Percentiles rank a stretch among this genome's conserved stretches.
These are phyloP conservation scores for Pythium aristosporum DNA, from an alignment of 352 stramenopile species.

Conservation along the genomic window DNA sequence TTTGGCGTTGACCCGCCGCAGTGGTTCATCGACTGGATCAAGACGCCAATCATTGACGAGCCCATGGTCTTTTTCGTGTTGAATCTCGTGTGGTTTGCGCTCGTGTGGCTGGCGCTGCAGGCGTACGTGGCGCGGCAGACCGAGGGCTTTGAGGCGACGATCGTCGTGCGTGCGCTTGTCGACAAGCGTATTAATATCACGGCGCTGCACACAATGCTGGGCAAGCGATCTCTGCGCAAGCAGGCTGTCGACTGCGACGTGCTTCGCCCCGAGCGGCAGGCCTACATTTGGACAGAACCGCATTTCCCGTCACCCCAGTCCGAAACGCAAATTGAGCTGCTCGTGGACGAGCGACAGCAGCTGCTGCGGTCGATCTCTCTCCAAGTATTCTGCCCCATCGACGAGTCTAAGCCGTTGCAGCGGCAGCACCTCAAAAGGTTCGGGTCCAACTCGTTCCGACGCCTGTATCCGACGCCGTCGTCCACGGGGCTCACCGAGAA, in stretches of 20 bases:
- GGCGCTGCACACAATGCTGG: constrained; percentile 41
- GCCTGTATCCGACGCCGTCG: constrained; percentile 46
- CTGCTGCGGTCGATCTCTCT: constrained; percentile 58
- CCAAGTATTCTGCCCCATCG: constrained; percentile 57
- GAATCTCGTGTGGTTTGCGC: constrained; percentile 69
- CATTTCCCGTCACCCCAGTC: constrained; percentile 86
- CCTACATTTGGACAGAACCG: constrained; percentile 73
- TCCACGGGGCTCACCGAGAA: constrained; percentile 50
- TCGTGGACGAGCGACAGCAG: constrained; percentile 62
- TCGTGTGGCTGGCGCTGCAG: constrained; percentile 61
- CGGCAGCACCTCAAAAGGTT: constrained; percentile 28
- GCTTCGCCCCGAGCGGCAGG: constrained; percentile 58
- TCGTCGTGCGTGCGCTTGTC: constrained; percentile 85
- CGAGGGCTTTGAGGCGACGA: constrained; percentile 78
- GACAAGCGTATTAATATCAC: constrained; percentile 60
- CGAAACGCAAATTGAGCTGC: constrained; percentile 82
- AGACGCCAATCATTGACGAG: constrained; percentile 58
- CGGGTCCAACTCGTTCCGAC: constrained; percentile 31
- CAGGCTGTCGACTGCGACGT: constrained; percentile 42
- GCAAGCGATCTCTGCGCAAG: constrained; percentile 38
- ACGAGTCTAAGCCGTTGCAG: constrained; percentile 43
- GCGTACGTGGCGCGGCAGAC: constrained; percentile 36
- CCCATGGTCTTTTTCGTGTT: constrained; percentile 78
- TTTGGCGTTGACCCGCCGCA: constrained; percentile 90
- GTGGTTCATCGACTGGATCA: constrained; percentile 83